Evolutionary conservation across 2,329 filamentous ascomycete species (phyloP).

Genomic region (Monosporascus sp.): DNA sequence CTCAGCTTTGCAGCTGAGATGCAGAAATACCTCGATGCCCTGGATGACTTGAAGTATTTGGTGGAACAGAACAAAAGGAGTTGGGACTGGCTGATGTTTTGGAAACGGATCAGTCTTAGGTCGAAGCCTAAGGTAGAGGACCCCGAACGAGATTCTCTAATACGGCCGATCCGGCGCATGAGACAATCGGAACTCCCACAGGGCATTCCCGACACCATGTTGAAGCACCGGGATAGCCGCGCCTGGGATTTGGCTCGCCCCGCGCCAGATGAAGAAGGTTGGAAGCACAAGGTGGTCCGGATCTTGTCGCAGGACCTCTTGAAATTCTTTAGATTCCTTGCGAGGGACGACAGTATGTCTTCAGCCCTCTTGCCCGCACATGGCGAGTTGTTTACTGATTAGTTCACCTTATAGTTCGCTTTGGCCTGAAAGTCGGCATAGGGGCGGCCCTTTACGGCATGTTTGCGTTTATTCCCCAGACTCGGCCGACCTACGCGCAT

Average conservation of each 20-base stretch:
- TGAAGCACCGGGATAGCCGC: slow-evolving; percentile 46
- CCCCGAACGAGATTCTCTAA: slow-evolving; percentile 38
- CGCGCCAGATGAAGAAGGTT: slow-evolving; percentile 22
- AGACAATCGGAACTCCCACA: slow-evolving; percentile 50
- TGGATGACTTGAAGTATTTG: slow-evolving; percentile 77
- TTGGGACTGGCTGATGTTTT: slow-evolving; percentile 86
- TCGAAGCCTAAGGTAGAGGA: slow-evolving; percentile 29
- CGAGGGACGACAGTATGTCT: slow-evolving; percentile 47
- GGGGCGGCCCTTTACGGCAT: slow-evolving; percentile 86
- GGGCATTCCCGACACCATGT: slow-evolving; percentile 51
- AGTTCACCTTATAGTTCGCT: slow-evolving; percentile 44
- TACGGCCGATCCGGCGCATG: slow-evolving; percentile 39
- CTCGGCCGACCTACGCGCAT: slow-evolving; percentile 72
- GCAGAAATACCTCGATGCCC: slow-evolving; percentile 71
- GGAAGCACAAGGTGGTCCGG: slow-evolving; percentile 36
- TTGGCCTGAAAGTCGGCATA: slow-evolving; percentile 88
- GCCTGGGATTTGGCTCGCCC: slow-evolving; percentile 50
- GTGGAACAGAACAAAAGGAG: slow-evolving; percentile 57
- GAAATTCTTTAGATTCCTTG: slow-evolving; percentile 40
- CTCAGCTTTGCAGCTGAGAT: slow-evolving; percentile 89
- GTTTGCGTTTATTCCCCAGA: slow-evolving; percentile 76
- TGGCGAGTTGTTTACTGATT: slow-evolving; percentile 15
- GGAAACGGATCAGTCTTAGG: slow-evolving; percentile 42
- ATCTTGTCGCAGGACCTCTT: slow-evolving; percentile 42
- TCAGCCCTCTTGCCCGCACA: not conserved